A percentile compares a stretch with the other conserved stretches of the same genome.
Conservation (phyloP, 2,329 filamentous ascomycete genomes). For the Berkeleyomyces basicola region DNA sequence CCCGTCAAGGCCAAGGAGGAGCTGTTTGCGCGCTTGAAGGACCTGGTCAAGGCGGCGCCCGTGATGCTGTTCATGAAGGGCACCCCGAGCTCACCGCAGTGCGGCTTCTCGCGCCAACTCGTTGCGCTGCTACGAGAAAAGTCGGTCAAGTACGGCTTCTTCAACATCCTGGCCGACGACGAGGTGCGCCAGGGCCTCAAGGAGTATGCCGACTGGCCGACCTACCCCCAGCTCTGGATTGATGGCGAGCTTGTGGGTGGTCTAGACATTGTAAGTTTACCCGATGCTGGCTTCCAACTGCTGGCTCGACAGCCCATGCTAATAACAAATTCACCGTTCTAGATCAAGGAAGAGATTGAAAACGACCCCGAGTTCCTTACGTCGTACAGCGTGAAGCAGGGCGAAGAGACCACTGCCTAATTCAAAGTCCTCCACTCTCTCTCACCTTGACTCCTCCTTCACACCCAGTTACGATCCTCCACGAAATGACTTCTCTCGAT, state of each 20-base stretch:
- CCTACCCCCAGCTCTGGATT: constrained; percentile 88
- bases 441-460: neutral
- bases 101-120: constrained; percentile 82
- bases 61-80: constrained; percentile 86
- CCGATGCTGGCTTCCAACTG: neutral
- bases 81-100: constrained; percentile 74
- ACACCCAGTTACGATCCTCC: neutral
- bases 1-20: constrained; percentile 60
- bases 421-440: neutral
- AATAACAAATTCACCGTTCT: neutral
- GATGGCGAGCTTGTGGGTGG: constrained; percentile 82
- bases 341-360: constrained; percentile 89
- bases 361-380: constrained; percentile 70
- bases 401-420: constrained; percentile 21
- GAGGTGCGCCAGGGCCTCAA: constrained; percentile 93
- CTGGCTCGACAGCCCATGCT: neutral
- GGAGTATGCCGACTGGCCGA: constrained; percentile 97
- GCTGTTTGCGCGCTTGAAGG: constrained; percentile 59
- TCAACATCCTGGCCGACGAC: constrained; percentile 95
- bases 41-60: constrained; percentile 84
- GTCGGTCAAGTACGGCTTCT: constrained; percentile 92
- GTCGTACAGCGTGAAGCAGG: constrained; percentile 44
- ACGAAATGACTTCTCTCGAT: neutral
- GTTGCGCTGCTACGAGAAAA: constrained; percentile 77
- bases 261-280: constrained; percentile 70